Base-by-base conservation (phyloP, 2,329 filamentous ascomycete species). In the Thermoascus crustaceus region DNA sequence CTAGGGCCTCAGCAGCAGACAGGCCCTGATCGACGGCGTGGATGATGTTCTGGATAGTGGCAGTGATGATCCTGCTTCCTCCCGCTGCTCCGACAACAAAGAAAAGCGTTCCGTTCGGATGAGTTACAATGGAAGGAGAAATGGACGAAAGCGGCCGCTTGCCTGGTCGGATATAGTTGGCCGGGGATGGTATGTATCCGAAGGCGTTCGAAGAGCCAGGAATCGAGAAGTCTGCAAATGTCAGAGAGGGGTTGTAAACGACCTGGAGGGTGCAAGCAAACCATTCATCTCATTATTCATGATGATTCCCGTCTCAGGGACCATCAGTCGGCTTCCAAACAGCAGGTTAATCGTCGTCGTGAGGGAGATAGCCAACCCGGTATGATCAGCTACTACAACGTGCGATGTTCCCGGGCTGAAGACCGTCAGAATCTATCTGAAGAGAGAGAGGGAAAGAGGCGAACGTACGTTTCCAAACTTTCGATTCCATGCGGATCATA, bases 291-390 rank as follows among this genome's bases (percentile, higher is more conserved):
- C 68, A 43, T 74, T 68, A 46, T 75, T 75, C 67, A 93, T 76
- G 37, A 93, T 85, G 39, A 94, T 72, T 11, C 88, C 88, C 0
- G 86, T 88, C 47, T 81, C 73, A 0, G 86, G 85, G 1, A 89
- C 82, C 61, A 94, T 77, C 44, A 94, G 59, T 13, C 78, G 71
- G 18, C 79, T 81, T 30, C 89, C 89, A 49, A 94, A 96, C 3
- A 91, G 70, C 4, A 91, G 69, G 59, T 95, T 95, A 38, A 95
- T 69, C 0, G 89, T 95, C 1, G 86, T 91, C 0, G 88, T 95
- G 8, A 87, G 70, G 1, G 83, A 82, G 22, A 93, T 73, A 2
- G 86, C 78, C 57, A 94, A 69, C 5, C 88, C 88, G 0, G 73
- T 70, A 5, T 61, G 59, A 57, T 95, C 89, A 0, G 80, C 78